Base-by-base conservation (phyloP, 345 rosid genomes). In the Eucalyptus pauciflora region DNA sequence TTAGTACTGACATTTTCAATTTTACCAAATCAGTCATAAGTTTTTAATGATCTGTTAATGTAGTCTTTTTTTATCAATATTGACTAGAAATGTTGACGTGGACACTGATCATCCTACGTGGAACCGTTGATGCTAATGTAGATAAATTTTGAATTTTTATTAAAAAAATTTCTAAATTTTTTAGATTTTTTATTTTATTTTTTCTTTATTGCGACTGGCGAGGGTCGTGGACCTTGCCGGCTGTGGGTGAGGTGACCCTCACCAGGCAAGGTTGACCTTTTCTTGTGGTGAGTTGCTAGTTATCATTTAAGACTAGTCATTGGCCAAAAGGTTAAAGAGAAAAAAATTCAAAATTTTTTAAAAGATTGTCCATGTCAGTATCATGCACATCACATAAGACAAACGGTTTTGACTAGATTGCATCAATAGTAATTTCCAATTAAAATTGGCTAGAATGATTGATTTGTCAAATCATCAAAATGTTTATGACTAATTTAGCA, bases 41-140 rank as follows among this genome's bases (percentile, higher is more conserved):
- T 12, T 60, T 60, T 60, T 60, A 29, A 60, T 0, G 12, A 60
- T 60, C 0, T 60, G 3, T 12, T 13, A 27, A 27, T 60, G 3
- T 27, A 27, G 2, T n/a, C n/a, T n/a, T n/a, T n/a, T n/a, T n/a
- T n/a, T n/a, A n/a, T n/a, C n/a, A n/a, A n/a, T 29, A 29, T 13
- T 27, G n/a, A 0, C 31, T 0, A 1, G 69, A 60, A 27, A 60
- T 60, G 69, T 0, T 27, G 4, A 60, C 0, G 0, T 60, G 7
- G 4, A 52, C 0, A 0, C 0, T 10, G 1, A 14, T 13, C 0
- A 0, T 60, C 67, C 4, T 60, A 62, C 1, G 3, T 62, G 4
- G 71, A 62, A 64, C 3, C 9, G 0, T 15, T 15, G 0, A 64
- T 64, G 8, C 14, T 29, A 15, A n/a, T 15, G 18, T 29, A 3